These are phyloP conservation scores for Orbilia blumenaviensis DNA, from an alignment of 2,329 filamentous ascomycete species.

Conservation along the genomic window DNA sequence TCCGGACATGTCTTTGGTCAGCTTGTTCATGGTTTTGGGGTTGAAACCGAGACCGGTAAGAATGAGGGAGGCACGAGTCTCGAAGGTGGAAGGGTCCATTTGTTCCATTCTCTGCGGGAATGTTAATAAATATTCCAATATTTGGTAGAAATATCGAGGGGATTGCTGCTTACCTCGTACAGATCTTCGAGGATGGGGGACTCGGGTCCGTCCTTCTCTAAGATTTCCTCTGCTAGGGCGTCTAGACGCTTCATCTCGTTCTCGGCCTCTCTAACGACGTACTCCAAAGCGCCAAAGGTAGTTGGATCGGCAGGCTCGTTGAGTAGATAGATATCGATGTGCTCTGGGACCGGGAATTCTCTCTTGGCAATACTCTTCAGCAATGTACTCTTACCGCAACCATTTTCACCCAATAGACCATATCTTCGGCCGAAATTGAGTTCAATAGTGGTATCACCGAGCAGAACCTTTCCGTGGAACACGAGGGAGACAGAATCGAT, in stretches of 20 bases:
- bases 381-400: constrained; percentile 97
- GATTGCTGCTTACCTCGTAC: constrained; percentile 78
- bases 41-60: constrained; percentile 99
- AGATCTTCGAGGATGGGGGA: constrained; percentile 89
- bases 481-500: constrained; percentile 92
- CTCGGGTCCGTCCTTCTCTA: constrained; percentile 92
- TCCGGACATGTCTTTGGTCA: constrained; percentile 99
- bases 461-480: constrained; percentile 96
- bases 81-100: constrained; percentile 98
- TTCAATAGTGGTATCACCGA: constrained; percentile 92
- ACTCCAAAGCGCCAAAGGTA: constrained; percentile 90
- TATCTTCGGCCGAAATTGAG: constrained; percentile 92
- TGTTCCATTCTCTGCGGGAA: constrained; percentile 88
- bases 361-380: constrained; percentile 92
- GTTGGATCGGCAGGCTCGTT: constrained; percentile 94
- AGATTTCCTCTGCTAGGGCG: constrained; percentile 83
- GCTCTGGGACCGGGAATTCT: constrained; percentile 94
- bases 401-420: constrained; percentile 96
- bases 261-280: constrained; percentile 95
- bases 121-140: not conserved
- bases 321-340: constrained; percentile 96
- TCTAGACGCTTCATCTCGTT: constrained; percentile 91
- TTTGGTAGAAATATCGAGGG: not conserved
- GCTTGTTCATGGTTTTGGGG: constrained; percentile 97
- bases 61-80: constrained; percentile 94